Evolutionary conservation across 345 rosid genomes (phyloP), one percentile per base, ranked within the genome.

Genomic region (Moricandia moricandioides): DNA sequence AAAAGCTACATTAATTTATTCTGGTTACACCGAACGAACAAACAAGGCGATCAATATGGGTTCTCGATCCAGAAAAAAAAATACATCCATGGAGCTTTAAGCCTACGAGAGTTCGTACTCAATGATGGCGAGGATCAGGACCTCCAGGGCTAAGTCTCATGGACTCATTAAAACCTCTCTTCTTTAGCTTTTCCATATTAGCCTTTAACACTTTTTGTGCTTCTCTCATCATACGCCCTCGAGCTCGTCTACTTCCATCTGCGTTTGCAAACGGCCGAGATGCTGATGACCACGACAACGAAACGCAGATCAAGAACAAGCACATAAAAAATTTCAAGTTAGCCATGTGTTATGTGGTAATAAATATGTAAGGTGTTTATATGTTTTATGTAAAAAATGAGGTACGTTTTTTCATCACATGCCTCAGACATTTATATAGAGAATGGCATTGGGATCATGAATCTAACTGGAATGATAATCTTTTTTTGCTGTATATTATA

Each of bases 51-150:
- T 61, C 9, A 17, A 52, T 65, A 57, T 33, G 66, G 67, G 37
- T 43, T 58, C 56, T 67, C 9, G 49, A 76, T 62, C 18, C 63
- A 62, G 63, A 45, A 3, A 33, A 59, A 51, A 49, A 60, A 5
- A 68, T 5, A 35, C 12, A 75, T 67, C 35, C 55, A 43, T 35
- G 54, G 57, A 10, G 33, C 31, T 74, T 1, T 0, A 7, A 67
- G 21, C 10, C 12, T 68, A 75, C 8, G 0, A 51, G 34, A 14
- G 12, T 16, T 24, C 11, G 2, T 10, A 59, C 35, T 71, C 71
- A 83, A 62, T 88, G 90, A 72, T 90, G 96, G 37, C 82, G 86
- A 16, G 87, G 90, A 74, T 88, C 88, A 8, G 89, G 91, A 43
- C 96, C 91, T 7, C 96, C 96, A 11, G 92, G 96, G 77, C 89